Evolutionary conservation across 2,329 filamentous ascomycete genomes (phyloP), one percentile per base, ranked within the genome.

Genomic region (Myriosclerotinia duriaeana): DNA sequence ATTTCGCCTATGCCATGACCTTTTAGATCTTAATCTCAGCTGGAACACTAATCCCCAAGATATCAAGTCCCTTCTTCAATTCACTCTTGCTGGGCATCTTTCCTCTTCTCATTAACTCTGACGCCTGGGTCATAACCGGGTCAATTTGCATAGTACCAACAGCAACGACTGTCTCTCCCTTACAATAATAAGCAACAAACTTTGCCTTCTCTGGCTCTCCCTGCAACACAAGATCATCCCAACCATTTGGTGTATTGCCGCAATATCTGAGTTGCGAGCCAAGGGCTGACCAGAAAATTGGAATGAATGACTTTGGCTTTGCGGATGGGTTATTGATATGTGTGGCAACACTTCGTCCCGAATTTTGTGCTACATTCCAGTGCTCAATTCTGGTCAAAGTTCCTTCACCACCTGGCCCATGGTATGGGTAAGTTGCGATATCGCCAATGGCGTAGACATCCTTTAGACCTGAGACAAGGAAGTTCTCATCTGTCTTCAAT

Each of bases 281-380:
- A 6, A 99, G 81, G 0, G 95, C 95, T 1, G 92, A 97, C 95
- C 95, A 99, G 82, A 99, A 99, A 61, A 99, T 86, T 0, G 95
- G 95, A 67, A 95, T 94, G 78, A 97, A 97, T 2, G 86, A 82
- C 72, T 90, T 87, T 0, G 87, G 82, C 69, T 83, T 82, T 55
- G 83, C 77, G 9, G 83, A 78, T 0, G 89, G 85, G 73, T 89
- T 82, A 71, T 87, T 84, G 74, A 99, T 97, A 73, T 91, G 86
- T 63, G 83, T 83, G 1, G 93, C 95, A 1, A 90, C 94, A 34
- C 85, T 84, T 53, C 94, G 90, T 3, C 95, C 95, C 1, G 91
- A 84, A 75, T 98, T 97, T 76, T 98, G 95, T 5, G 95, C 95
- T 3, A 99, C 95, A 78, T 97, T 94, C 95, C 95, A 99, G 78